Base-by-base conservation (phyloP, 1,284 basidiomycete species). In the Melampsora americana region DNA sequence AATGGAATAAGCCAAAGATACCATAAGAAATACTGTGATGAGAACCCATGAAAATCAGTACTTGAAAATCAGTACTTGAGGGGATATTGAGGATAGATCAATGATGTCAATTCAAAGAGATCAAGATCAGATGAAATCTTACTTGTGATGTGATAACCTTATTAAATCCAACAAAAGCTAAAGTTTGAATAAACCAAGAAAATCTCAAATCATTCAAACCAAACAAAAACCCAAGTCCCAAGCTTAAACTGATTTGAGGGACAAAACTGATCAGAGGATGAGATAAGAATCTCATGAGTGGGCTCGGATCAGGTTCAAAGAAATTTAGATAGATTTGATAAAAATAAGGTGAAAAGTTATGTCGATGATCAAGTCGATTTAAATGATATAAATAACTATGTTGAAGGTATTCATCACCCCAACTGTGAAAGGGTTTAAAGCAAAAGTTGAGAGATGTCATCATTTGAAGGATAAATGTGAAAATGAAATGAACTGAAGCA, bases 321-420 rank as follows among this genome's bases (percentile, higher is more conserved):
- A 82, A 80, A 18, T 83, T 80, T 65, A 98, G 88, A 83, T 99
- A 98, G 48, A 91, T 94, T 60, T 91, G 88, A 82, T 98, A 93
- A 84, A 96, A 99, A 85, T 98, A 97, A 0, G 94, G 92, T 18
- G 93, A 93, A 84, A 99, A 99, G 83, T 99, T 99, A 85, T 99
- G 96, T 70, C 95, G 89, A 81, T 98, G 94, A 83, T 99, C 96
- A 30, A 92, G 88, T 46, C 96, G 88, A 78, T 90, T 87, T 3
- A 95, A 84, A 81, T 99, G 96, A 83, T 99, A 98, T 20, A 98
- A 85, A 83, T 94, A 98, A 0, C 95, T 91, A 82, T 98, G 90
- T 77, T 92, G 87, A 32, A 99, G 84, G 85, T 97, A 97, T 0
- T 90, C 79, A 90, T 86, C 5, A 95, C 96, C 94, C 95, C 98